Conservation (phyloP, 306 rosid species). For the Sophora flavescens region DNA sequence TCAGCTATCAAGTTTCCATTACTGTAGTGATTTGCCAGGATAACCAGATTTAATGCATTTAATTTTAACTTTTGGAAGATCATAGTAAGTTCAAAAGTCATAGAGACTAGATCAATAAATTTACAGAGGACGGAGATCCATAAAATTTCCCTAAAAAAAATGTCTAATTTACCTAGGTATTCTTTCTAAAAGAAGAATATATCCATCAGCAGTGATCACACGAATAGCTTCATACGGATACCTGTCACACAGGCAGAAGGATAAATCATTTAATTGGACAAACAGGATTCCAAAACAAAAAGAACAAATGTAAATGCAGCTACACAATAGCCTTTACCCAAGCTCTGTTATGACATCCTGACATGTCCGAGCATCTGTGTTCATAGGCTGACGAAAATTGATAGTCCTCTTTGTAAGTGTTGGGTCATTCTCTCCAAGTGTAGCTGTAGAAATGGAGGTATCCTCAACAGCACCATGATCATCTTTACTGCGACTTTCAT, state of each 20-base stretch:
- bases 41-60: background rate
- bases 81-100: background rate
- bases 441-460: slow-evolving; percentile 53
- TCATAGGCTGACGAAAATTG: slow-evolving; percentile 62
- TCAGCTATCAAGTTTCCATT: slow-evolving; percentile 4
- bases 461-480: slow-evolving; percentile 42
- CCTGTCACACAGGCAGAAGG: slow-evolving; percentile 51
- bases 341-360: slow-evolving; percentile 95
- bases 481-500: slow-evolving; percentile 39
- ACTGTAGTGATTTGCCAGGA: background rate
- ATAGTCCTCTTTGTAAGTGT: slow-evolving; percentile 53
- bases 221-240: slow-evolving; percentile 95
- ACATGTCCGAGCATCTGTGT: slow-evolving; percentile 93
- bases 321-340: slow-evolving; percentile 63
- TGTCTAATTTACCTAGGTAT: slow-evolving; percentile 74
- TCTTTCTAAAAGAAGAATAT: slow-evolving; percentile 92
- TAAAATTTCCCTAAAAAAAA: background rate
- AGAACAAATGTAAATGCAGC: slow-evolving; percentile 33
- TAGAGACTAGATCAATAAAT: slow-evolving; percentile 6
- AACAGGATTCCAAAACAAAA: background rate
- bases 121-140: background rate
- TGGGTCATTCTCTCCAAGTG: slow-evolving; percentile 69
- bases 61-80: slow-evolving; percentile 26
- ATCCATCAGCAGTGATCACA: slow-evolving; percentile 89
- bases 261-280: slow-evolving; percentile 33